phyloP scores from a whole-genome alignment of 768 basidiomycete species.

The Hygrocybe punicea region DNA sequence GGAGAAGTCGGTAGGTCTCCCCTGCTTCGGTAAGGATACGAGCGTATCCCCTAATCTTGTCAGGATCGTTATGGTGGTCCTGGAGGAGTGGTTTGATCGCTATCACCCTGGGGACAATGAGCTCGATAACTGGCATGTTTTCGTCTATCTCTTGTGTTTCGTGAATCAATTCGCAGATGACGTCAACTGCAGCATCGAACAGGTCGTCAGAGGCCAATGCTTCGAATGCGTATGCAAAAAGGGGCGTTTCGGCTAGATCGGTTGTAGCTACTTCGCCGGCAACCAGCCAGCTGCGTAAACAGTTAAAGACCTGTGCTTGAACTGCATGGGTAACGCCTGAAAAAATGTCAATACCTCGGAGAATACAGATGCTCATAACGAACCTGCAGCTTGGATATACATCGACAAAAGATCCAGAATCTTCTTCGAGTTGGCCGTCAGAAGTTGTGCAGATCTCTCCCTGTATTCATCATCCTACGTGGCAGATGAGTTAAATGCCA shows the following conservation, averaged over 20 bases:
- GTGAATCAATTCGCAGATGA: constrained; percentile 91
- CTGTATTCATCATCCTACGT: constrained; percentile 73
- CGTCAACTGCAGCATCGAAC: constrained; percentile 92
- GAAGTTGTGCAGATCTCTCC: constrained; percentile 55
- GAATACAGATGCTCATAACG: constrained; percentile 23
- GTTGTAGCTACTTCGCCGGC: constrained; percentile 76
- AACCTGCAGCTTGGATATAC: constrained; percentile 88
- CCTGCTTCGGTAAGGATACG: constrained; percentile 96
- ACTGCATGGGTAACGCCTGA: constrained; percentile 81
- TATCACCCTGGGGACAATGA: constrained; percentile 84
- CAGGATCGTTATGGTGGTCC: constrained; percentile 69
- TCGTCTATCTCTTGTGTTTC: constrained; percentile 98
- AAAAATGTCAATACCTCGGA: background rate
- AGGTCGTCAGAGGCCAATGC: constrained; percentile 79
- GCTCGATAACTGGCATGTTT: constrained; percentile 83
- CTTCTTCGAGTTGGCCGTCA: constrained; percentile 64
- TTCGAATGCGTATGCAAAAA: constrained; percentile 80
- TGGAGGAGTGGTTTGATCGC: constrained; percentile 61
- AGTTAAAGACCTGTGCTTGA: constrained; percentile 78
- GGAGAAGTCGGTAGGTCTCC: constrained; percentile 86
- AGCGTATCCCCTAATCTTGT: constrained; percentile 84
- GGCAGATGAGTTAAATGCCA: constrained; percentile 4
- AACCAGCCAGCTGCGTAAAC: constrained; percentile 81
- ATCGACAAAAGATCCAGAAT: constrained; percentile 77
- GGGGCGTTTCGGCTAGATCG: constrained; percentile 67